A percentile compares a stretch with the other conserved stretches of the same genome.
Conservation (phyloP, 2,329 filamentous ascomycete species). For the Aaosphaeria arxii region DNA sequence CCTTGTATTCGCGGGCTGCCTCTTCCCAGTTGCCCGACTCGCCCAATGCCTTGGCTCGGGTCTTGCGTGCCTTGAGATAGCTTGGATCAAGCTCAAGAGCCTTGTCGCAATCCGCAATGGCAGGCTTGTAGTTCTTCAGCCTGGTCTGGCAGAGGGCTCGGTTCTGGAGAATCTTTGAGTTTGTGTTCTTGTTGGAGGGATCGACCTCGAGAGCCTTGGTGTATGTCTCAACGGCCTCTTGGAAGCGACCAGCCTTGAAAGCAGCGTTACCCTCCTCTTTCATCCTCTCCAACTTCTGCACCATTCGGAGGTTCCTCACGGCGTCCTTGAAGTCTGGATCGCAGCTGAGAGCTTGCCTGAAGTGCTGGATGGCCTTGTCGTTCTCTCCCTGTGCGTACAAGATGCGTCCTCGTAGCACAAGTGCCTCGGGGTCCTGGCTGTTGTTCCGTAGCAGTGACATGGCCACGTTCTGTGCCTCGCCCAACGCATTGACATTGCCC, state of each 20-base stretch:
- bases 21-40: slow-evolving; percentile 89
- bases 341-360: slow-evolving; percentile 82
- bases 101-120: slow-evolving; percentile 80
- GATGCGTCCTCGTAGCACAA: slow-evolving; percentile 83
- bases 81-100: slow-evolving; percentile 78
- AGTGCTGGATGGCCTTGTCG: slow-evolving; percentile 88
- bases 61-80: slow-evolving; percentile 90
- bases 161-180: slow-evolving; percentile 93
- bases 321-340: slow-evolving; percentile 90
- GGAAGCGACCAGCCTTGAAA: slow-evolving; percentile 81
- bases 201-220: slow-evolving; percentile 80
- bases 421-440: slow-evolving; percentile 86
- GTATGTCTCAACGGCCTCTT: slow-evolving; percentile 81
- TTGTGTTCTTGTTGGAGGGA: slow-evolving; percentile 83
- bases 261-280: slow-evolving; percentile 90
- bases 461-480: slow-evolving; percentile 88
- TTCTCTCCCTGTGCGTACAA: slow-evolving; percentile 92
- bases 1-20: slow-evolving; percentile 84
- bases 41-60: slow-evolving; percentile 85
- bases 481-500: slow-evolving; percentile 82
- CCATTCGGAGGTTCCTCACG: slow-evolving; percentile 81
- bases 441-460: slow-evolving; percentile 84
- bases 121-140: slow-evolving; percentile 78
- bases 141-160: slow-evolving; percentile 79
- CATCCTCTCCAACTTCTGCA: slow-evolving; percentile 88